A percentile compares a stretch with the other conserved stretches of the same genome.
Evolutionary conservation across 805 yeast genomes (phyloP).

Genomic region (Ogataea philodendri): DNA sequence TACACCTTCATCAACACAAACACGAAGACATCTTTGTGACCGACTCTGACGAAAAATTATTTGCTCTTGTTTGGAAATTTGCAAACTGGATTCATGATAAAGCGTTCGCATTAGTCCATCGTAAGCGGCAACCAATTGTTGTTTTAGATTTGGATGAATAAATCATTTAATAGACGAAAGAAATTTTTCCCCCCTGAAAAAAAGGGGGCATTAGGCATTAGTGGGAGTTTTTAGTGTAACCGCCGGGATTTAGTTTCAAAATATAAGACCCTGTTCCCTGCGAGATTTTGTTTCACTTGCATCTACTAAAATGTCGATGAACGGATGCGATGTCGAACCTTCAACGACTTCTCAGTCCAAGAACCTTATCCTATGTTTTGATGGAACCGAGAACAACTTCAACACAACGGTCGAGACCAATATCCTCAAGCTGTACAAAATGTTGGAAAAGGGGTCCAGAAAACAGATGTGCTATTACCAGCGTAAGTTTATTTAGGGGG

Average conservation of each 20-base stretch:
- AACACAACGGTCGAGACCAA: conserved; percentile 56
- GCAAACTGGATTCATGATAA: conserved; percentile 10
- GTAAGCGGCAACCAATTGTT: conserved; percentile 4
- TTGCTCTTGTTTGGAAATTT: conserved; percentile 19
- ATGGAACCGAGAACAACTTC: conserved; percentile 61
- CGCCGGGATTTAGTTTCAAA: no score
- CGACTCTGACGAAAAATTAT: conserved; percentile 22
- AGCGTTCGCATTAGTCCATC: background rate
- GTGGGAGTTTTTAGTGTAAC: no score
- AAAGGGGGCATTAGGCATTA: no score
- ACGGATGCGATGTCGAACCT: conserved; percentile 4
- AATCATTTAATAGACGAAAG: conserved; percentile 3
- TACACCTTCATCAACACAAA: conserved; percentile 30
- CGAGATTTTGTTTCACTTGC: conserved; percentile 5
- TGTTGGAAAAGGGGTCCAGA: conserved; percentile 46
- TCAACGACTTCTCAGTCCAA: conserved; percentile 23
- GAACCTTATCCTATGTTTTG: conserved; percentile 56
- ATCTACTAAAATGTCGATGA: conserved; percentile 10
- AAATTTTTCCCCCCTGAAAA: background rate
- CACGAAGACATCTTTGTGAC: conserved; percentile 29
- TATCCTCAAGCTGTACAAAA: conserved; percentile 49
- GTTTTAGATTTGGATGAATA: conserved; percentile 12
- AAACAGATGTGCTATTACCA: conserved; percentile 60
- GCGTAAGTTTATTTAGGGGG: conserved; percentile 30
- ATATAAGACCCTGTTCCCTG: background rate